phyloP scores from a whole-genome alignment of 2,329 filamentous ascomycete genomes.

The Penicillium sp. region DNA sequence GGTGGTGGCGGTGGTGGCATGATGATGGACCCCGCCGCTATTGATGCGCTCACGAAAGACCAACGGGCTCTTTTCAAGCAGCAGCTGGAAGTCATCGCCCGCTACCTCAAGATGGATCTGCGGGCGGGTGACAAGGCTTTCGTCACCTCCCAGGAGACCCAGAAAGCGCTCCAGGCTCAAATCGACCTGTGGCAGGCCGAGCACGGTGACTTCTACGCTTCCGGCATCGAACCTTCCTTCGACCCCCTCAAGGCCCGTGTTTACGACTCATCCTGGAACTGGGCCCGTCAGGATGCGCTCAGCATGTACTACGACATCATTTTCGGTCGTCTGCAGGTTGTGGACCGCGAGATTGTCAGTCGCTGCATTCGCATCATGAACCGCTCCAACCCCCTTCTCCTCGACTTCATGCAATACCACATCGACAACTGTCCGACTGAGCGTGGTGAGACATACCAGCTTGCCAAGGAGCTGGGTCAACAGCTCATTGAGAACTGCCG shows the following conservation, averaged over 20 bases:
- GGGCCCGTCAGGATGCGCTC: constrained; percentile 94
- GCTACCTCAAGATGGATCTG: constrained; percentile 96
- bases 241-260: constrained; percentile 89
- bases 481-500: constrained; percentile 97
- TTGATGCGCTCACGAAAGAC: constrained; percentile 96
- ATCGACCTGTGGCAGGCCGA: constrained; percentile 93
- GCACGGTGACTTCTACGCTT: constrained; percentile 93
- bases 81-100: constrained; percentile 89
- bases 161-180: constrained; percentile 85
- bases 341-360: constrained; percentile 97
- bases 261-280: constrained; percentile 99
- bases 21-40: constrained; percentile 99
- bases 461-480: constrained; percentile 91
- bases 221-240: constrained; percentile 92
- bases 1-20: constrained; percentile 75
- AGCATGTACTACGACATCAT: constrained; percentile 99
- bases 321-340: constrained; percentile 86
- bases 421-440: constrained; percentile 98
- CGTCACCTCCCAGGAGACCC: constrained; percentile 78
- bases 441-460: constrained; percentile 92
- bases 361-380: constrained; percentile 99
- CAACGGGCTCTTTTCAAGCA: constrained; percentile 97
- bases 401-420: constrained; percentile 99
- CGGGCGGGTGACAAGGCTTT: constrained; percentile 95
- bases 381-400: constrained; percentile 88